Conservation (phyloP, 139 green algal species). For the Eudorina sp. region DNA sequence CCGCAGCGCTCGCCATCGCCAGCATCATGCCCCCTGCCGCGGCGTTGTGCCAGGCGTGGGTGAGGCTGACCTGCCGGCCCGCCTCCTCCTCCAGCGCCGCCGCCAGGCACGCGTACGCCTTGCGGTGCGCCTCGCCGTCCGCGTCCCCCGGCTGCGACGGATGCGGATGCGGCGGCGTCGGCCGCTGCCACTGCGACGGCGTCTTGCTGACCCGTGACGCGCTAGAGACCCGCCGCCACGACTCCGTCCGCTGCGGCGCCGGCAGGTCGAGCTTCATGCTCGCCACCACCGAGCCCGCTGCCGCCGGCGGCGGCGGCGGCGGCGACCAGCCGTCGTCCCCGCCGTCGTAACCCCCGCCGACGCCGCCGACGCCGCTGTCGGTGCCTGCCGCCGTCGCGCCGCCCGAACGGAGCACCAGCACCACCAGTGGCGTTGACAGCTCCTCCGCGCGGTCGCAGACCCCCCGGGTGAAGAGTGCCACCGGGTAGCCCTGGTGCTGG, state of each 20-base stretch:
- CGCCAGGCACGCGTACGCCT: background rate
- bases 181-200: background rate
- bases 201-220: background rate
- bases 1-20: background rate
- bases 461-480: background rate
- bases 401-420: slow-evolving; percentile 13
- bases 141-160: background rate
- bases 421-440: slow-evolving; percentile 2
- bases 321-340: background rate
- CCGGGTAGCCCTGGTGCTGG: background rate
- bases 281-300: background rate
- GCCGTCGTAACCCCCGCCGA: background rate
- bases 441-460: background rate
- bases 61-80: background rate
- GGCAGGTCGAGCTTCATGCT: slow-evolving; percentile 17
- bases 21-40: background rate
- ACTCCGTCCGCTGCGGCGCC: background rate
- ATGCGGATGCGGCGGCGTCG: background rate
- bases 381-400: background rate
- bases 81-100: background rate
- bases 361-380: background rate
- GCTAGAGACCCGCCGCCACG: background rate
- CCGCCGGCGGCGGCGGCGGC: background rate
- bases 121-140: background rate
- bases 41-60: slow-evolving; percentile 29